These are phyloP conservation scores for Tetrahymena thermophila DNA, from an alignment of 73 alveolate species.

Conservation along the genomic window DNA sequence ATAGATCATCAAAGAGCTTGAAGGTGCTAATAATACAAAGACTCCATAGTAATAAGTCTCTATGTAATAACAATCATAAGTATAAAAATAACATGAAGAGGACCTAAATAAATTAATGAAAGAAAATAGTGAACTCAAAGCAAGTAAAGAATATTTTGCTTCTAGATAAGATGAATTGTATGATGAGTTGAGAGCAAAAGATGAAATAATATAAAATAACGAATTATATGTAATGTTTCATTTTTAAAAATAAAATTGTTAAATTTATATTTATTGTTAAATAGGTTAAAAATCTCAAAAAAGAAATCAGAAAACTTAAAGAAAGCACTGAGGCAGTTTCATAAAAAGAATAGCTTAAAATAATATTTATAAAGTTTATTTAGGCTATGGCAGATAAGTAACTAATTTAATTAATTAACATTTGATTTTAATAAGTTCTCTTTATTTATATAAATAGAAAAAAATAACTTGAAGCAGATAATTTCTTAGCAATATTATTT, in stretches of 20 bases:
- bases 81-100: neutral
- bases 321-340: neutral
- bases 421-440: neutral
- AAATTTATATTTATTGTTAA: neutral
- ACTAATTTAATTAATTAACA: neutral
- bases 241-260: neutral
- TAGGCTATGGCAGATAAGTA: neutral
- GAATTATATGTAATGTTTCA: neutral
- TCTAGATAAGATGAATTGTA: neutral
- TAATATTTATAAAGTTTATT: neutral
- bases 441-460: neutral
- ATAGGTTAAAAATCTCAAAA: neutral
- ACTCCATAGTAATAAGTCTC: neutral
- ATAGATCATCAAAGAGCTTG: neutral
- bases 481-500: neutral
- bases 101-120: neutral
- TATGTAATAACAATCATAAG: neutral
- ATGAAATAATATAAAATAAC: neutral
- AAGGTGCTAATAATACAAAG: neutral
- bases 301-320: neutral
- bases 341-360: neutral
- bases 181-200: neutral
- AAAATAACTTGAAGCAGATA: neutral
- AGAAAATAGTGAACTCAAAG: neutral
- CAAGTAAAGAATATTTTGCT: neutral